These are phyloP conservation scores for Hymenoscyphus infarciens DNA, from an alignment of 2,329 filamentous ascomycete genomes.

Conservation along the genomic window DNA sequence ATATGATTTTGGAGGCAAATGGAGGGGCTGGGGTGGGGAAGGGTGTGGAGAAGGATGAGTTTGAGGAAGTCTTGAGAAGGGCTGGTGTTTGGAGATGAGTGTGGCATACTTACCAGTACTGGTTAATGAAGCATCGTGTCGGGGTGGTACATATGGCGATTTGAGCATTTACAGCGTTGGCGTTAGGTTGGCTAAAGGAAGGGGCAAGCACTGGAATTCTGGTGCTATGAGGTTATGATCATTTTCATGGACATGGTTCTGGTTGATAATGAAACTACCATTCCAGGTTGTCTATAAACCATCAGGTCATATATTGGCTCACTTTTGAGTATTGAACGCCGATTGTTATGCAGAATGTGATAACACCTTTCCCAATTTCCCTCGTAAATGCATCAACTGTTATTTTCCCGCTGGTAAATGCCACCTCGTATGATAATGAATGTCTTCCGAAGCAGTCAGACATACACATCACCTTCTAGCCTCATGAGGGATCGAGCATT, in stretches of 20 bases:
- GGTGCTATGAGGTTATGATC: neutral
- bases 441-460: neutral
- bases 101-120: neutral
- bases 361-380: slow-evolving; percentile 11
- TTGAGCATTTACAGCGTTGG: slow-evolving; percentile 3
- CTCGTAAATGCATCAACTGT: slow-evolving; percentile 12
- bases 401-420: neutral
- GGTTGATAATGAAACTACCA: neutral
- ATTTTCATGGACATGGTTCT: neutral
- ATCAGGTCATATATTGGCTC: neutral
- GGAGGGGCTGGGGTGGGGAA: slow-evolving; percentile 67
- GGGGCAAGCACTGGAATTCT: neutral
- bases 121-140: neutral
- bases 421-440: neutral
- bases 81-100: slow-evolving; percentile 33
- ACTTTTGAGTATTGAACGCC: slow-evolving; percentile 13
- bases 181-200: neutral
- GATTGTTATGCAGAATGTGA: slow-evolving; percentile 15
- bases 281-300: neutral
- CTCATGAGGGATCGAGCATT: neutral
- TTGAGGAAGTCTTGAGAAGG: slow-evolving; percentile 33
- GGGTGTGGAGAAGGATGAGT: slow-evolving; percentile 71
- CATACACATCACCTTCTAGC: neutral
- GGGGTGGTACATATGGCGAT: slow-evolving; percentile 7
- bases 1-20: slow-evolving; percentile 96